Conservation (phyloP, 2,329 filamentous ascomycete species). For the Beauveria brongniartii region DNA sequence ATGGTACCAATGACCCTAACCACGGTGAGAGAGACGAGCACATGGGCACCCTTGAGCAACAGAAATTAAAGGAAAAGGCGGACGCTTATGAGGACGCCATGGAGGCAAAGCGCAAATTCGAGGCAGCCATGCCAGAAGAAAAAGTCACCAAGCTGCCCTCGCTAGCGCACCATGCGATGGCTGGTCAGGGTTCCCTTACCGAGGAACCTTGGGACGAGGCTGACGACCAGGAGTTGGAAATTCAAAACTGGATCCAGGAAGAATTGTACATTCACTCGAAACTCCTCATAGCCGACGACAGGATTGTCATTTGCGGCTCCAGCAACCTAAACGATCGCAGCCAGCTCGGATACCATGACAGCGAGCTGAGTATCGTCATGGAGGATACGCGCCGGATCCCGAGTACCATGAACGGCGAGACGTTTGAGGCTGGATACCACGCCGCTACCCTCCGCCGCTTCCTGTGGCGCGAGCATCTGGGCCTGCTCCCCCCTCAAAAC, state of each 20-base stretch:
- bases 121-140: slow-evolving; percentile 35
- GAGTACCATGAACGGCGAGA: slow-evolving; percentile 69
- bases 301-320: slow-evolving; percentile 74
- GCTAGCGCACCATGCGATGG: slow-evolving; percentile 77
- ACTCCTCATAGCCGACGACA: slow-evolving; percentile 81
- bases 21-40: slow-evolving; percentile 40
- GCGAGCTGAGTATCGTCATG: slow-evolving; percentile 83
- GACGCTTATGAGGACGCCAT: slow-evolving; percentile 28
- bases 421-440: slow-evolving; percentile 71
- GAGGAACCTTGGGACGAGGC: slow-evolving; percentile 74
- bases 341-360: slow-evolving; percentile 83
- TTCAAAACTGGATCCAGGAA: slow-evolving; percentile 86
- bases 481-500: slow-evolving; percentile 66
- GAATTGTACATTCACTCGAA: slow-evolving; percentile 95
- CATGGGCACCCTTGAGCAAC: slow-evolving; percentile 34
- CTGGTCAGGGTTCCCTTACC: slow-evolving; percentile 46
- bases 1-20: slow-evolving; percentile 42
- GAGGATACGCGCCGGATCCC: slow-evolving; percentile 67
- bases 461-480: slow-evolving; percentile 86
- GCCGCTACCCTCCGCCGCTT: slow-evolving; percentile 73
- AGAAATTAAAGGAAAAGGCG: slow-evolving; percentile 29
- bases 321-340: slow-evolving; percentile 90
- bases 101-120: slow-evolving; percentile 45
- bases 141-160: slow-evolving; percentile 30
- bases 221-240: slow-evolving; percentile 65